These are phyloP conservation scores for Ampelomyces quisqualis DNA, from an alignment of 2,329 filamentous ascomycete species.

Conservation along the genomic window DNA sequence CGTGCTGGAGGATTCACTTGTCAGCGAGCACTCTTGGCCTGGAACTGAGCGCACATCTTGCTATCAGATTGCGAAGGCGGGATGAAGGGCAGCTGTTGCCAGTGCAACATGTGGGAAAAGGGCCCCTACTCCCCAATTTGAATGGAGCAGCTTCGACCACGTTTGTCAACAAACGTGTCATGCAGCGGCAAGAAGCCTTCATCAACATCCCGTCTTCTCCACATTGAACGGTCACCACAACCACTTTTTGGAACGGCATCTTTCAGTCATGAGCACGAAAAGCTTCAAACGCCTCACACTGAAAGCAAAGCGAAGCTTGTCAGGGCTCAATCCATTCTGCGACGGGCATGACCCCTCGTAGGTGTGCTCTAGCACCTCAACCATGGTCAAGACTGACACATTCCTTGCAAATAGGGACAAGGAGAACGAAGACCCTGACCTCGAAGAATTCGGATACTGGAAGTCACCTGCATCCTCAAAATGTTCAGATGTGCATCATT, in stretches of 20 bases:
- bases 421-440: slow-evolving; percentile 10
- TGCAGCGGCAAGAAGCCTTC: neutral
- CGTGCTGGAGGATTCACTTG: too few species aligned
- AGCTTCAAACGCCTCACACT: slow-evolving; percentile 29
- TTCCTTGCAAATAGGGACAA: too few species aligned
- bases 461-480: slow-evolving; percentile 1
- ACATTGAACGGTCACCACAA: neutral
- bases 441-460: slow-evolving; percentile 18
- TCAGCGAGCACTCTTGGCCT: too few species aligned
- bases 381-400: too few species aligned
- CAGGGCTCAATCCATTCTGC: slow-evolving; percentile 27
- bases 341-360: slow-evolving; percentile 8
- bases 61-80: too few species aligned
- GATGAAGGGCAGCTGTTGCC: too few species aligned
- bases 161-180: slow-evolving; percentile 15
- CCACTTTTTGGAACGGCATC: neutral
- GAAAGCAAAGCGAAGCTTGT: slow-evolving; percentile 34
- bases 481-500: slow-evolving; percentile 9
- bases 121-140: too few species aligned
- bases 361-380: too few species aligned
- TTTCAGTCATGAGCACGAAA: slow-evolving; percentile 20
- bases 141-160: too few species aligned
- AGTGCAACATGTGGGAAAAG: too few species aligned
- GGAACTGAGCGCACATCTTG: too few species aligned
- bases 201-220: neutral